A percentile compares a stretch with the other conserved stretches of the same genome.
These are phyloP conservation scores for Trifolium fragiferum DNA, from an alignment of 306 rosid genomes.

Conservation along the genomic window DNA sequence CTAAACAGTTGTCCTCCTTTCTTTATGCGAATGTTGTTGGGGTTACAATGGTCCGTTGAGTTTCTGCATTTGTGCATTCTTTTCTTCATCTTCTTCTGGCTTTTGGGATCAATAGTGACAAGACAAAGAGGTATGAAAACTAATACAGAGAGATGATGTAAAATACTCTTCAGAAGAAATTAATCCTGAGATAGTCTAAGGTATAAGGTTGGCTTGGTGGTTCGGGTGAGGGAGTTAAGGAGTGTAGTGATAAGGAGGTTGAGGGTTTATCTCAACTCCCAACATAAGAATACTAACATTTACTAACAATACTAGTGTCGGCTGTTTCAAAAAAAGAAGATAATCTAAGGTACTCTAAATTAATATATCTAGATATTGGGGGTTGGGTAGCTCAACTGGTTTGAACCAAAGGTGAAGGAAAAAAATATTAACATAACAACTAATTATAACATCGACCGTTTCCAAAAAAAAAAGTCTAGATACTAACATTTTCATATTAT, in stretches of 20 bases:
- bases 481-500: background rate
- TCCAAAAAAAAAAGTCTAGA: background rate
- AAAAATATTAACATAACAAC: no score
- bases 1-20: background rate
- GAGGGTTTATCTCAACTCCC: no score
- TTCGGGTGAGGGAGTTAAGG: no score
- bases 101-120: background rate
- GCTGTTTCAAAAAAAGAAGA: background rate
- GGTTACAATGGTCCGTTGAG: background rate
- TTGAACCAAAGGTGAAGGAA: no score
- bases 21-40: background rate
- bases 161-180: background rate
- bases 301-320: no score
- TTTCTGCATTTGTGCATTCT: background rate
- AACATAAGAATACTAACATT: no score
- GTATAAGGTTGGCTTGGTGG: background rate
- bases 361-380: background rate
- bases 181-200: background rate
- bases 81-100: background rate
- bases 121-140: background rate
- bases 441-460: no score
- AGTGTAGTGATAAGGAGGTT: no score
- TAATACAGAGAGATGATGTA: background rate
- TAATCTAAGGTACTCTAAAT: background rate
- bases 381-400: no score